phyloP scores from a whole-genome alignment of 1,284 basidiomycete genomes.

The Paramarasmius palmivorus region DNA sequence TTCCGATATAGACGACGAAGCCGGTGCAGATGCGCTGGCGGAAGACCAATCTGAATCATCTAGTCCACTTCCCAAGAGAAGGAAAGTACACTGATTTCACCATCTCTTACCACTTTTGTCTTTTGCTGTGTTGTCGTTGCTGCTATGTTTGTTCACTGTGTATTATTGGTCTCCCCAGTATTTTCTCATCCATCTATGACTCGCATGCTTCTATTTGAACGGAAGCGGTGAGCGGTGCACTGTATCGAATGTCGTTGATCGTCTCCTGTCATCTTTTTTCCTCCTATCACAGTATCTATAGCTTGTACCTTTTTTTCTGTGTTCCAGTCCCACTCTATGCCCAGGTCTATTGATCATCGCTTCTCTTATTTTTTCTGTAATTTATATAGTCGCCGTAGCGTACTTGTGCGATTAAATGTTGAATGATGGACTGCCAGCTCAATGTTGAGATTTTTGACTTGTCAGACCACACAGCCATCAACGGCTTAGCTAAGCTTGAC shows the following conservation, averaged over 20 bases:
- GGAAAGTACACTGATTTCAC: constrained; percentile 26
- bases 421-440: neutral
- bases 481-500: no score
- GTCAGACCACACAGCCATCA: no score
- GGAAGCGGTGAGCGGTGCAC: neutral
- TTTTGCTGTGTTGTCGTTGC: constrained; percentile 11
- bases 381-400: constrained; percentile 13
- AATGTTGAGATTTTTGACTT: neutral
- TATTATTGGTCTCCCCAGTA: constrained; percentile 10
- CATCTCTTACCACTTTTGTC: constrained; percentile 20
- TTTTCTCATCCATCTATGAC: constrained; percentile 13
- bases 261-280: constrained; percentile 6
- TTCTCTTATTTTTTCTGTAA: constrained; percentile 6
- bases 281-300: constrained; percentile 5
- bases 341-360: neutral
- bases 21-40: constrained; percentile 7
- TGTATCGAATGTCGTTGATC: constrained; percentile 2
- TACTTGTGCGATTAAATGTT: constrained; percentile 13
- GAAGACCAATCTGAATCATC: constrained; percentile 20
- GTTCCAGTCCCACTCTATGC: neutral
- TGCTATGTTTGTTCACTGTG: constrained; percentile 11
- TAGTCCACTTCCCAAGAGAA: constrained; percentile 48
- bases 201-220: constrained; percentile 3
- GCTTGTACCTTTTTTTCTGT: constrained; percentile 4
- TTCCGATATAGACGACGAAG: constrained; percentile 26